Evolutionary conservation across 305 asterid genomes (phyloP).

Genomic region (Fraxinus paxiana): DNA sequence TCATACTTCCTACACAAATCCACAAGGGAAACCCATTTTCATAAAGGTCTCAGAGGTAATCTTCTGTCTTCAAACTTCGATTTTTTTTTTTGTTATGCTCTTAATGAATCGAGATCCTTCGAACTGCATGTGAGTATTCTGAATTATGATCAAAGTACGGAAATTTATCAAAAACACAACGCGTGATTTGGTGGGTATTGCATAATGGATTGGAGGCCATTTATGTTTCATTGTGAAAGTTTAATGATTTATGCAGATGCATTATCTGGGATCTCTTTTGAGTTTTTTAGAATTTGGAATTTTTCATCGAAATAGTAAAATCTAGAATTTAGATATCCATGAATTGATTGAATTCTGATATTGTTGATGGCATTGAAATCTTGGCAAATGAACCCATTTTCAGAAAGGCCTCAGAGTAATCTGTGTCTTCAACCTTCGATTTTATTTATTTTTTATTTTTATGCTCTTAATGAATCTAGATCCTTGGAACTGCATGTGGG

Average conservation of each 20-base stretch:
- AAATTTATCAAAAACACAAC: neutral
- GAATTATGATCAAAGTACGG: slow-evolving; percentile 13
- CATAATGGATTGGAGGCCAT: neutral
- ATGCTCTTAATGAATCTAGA: slow-evolving; percentile 23
- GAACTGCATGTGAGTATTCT: slow-evolving; percentile 17
- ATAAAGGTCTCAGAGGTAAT: slow-evolving; percentile 29
- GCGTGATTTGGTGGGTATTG: neutral
- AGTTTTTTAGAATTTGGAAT: neutral
- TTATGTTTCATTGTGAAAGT: slow-evolving; percentile 13
- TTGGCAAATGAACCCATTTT: slow-evolving; percentile 14
- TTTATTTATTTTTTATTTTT: neutral
- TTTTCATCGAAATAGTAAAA: neutral
- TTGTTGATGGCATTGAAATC: neutral
- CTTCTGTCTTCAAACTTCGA: neutral
- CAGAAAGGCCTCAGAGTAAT: slow-evolving; percentile 27
- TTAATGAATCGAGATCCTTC: slow-evolving; percentile 24
- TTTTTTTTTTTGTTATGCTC: neutral
- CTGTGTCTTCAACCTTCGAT: neutral
- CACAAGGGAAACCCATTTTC: slow-evolving; percentile 11
- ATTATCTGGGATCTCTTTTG: slow-evolving; percentile 15
- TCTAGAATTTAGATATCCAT: neutral
- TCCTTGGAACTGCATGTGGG: slow-evolving; percentile 17
- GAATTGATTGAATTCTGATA: neutral
- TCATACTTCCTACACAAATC: slow-evolving; percentile 1
- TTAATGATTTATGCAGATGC: neutral